A percentile compares a stretch with the other conserved stretches of the same genome.
Conservation (phyloP, 1,284 basidiomycete species). For the Cronartium quercuum region DNA sequence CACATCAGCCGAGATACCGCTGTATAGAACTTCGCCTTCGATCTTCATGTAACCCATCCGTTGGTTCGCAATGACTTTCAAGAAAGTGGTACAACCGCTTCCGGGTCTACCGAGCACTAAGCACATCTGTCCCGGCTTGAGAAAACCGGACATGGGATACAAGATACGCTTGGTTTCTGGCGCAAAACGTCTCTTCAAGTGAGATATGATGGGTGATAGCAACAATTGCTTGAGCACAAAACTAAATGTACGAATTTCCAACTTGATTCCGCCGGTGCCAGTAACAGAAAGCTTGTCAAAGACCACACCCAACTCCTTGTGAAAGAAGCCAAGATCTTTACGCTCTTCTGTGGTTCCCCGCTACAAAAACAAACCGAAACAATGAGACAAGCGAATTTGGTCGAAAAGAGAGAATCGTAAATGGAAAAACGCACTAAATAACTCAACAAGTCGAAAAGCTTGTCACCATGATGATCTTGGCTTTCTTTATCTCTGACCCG, state of each 20-base stretch:
- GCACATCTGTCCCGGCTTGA: slow-evolving; percentile 62
- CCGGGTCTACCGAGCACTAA: slow-evolving; percentile 55
- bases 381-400: neutral
- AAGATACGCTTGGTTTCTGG: slow-evolving; percentile 45
- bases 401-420: neutral
- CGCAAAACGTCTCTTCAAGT: slow-evolving; percentile 45
- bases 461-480: neutral
- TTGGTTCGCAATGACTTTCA: slow-evolving; percentile 50
- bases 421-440: slow-evolving; percentile 8
- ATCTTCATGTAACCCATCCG: slow-evolving; percentile 49
- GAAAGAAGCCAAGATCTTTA: slow-evolving; percentile 66
- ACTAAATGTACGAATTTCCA: slow-evolving; percentile 49
- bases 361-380: neutral
- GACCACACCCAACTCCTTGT: slow-evolving; percentile 68
- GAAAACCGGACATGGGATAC: slow-evolving; percentile 63
- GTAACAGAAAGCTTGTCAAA: slow-evolving; percentile 70
- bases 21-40: slow-evolving; percentile 62
- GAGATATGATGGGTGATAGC: slow-evolving; percentile 54
- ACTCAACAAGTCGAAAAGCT: slow-evolving; percentile 8
- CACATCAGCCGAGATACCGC: slow-evolving; percentile 53
- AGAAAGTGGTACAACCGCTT: slow-evolving; percentile 52
- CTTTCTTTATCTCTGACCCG: slow-evolving; percentile 2
- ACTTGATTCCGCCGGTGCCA: slow-evolving; percentile 59
- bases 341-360: slow-evolving; percentile 61
- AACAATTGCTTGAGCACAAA: slow-evolving; percentile 61